Base-by-base conservation (phyloP, 2,329 filamentous ascomycete species). In the Talaromyces verruculosus region DNA sequence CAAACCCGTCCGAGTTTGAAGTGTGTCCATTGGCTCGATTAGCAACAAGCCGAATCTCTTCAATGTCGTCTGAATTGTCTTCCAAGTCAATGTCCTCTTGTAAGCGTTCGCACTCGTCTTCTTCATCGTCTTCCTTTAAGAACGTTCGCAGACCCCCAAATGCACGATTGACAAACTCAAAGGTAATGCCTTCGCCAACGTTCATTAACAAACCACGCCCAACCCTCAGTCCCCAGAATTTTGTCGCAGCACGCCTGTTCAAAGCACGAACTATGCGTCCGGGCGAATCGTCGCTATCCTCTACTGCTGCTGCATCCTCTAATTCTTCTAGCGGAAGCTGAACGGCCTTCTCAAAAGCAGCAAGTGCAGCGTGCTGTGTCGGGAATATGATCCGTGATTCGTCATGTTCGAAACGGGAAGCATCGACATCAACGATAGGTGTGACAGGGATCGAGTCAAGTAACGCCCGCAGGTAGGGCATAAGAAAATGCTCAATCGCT, bases 221-320 rank as follows among this genome's bases (percentile, higher is more conserved):
- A 17, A 89, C 84, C 63, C 84, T 84, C 64, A 85, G 77, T 4
- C 81, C 85, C 88, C 88, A 90, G 71, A 86, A 88, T 15, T 76
- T 74, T 15, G 69, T 74, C 5, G 78, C 72, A 6, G 75, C 75
- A 37, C 71, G 70, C 45, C 73, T 72, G 58, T 79, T 74, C 35
- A 77, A 71, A 37, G 76, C 72, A 61, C 72, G 72, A 51, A 79
- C 70, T 41, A 72, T 69, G 6, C 70, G 68, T 39, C 68, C 68
- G 22, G 66, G 41, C 35, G 62, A 68, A 15, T 65, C 68, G 53
- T 61, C 63, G 62, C 53, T 68, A 22, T 67, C 65, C 7, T 49
- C 33, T 49, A 49, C 30, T 39, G 74, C 77, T 30, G 79, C 74
- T 2, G 77, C 76, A 25, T 73, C 75, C 6, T 80, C 82, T 37